phyloP scores from a whole-genome alignment of 768 basidiomycete genomes.

The Suillus fuscotomentosus region DNA sequence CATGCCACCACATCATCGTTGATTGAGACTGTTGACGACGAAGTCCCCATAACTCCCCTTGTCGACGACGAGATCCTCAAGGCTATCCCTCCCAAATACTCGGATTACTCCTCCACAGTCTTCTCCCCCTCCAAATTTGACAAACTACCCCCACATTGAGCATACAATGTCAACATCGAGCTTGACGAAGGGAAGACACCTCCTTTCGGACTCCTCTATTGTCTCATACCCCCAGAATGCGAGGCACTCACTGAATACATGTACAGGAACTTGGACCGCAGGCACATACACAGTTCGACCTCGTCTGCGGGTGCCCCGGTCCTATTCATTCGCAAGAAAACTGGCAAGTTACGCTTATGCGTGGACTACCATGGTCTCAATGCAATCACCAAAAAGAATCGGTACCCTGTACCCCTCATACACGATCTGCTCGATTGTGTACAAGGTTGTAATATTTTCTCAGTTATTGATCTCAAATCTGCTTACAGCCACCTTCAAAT shows the following conservation, averaged over 20 bases:
- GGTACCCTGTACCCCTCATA: too few relatives aligned
- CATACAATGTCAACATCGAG: conserved; percentile 37
- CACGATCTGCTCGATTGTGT: conserved; percentile 28
- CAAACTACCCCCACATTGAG: conserved; percentile 27
- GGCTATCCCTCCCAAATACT: not conserved
- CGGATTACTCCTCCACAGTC: conserved; percentile 9
- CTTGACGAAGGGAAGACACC: conserved; percentile 27
- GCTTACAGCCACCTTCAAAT: conserved; percentile 39
- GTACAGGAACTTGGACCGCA: conserved; percentile 28
- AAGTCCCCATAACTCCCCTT: too few relatives aligned
- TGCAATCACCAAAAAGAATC: too few relatives aligned
- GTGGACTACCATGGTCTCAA: too few relatives aligned
- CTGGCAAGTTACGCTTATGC: conserved; percentile 8
- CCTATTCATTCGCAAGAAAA: conserved; percentile 33
- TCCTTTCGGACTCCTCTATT: conserved; percentile 33
- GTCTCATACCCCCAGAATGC: conserved; percentile 30
- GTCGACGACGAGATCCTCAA: too few relatives aligned
- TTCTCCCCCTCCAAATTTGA: conserved; percentile 26
- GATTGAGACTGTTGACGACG: not conserved
- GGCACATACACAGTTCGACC: conserved; percentile 21
- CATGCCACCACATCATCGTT: too few relatives aligned
- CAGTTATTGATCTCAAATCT: conserved; percentile 36
- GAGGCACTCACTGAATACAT: conserved; percentile 34
- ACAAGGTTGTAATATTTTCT: conserved; percentile 27
- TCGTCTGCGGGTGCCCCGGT: conserved; percentile 32